Evolutionary conservation across 176 grass and related monocot species (phyloP), one percentile per base, ranked within the genome.

Genomic region (Eremochloa ophiuroides): DNA sequence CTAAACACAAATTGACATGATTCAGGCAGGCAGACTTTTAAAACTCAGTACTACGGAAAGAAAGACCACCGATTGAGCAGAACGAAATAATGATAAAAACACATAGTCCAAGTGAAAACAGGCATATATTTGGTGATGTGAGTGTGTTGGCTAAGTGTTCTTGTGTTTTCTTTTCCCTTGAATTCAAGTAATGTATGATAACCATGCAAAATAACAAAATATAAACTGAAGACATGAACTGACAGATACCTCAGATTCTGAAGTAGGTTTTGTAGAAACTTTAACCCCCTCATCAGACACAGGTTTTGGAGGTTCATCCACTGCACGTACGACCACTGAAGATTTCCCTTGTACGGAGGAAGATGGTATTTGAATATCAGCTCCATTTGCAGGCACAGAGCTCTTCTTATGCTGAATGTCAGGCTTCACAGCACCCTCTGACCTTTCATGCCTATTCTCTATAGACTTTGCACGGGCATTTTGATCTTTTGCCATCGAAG

Each of bases 191-290:
- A 75, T 38, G 31, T 37, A 58, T 17, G 22, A 61, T 76, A 4
- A 41, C 15, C 16, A 64, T 65, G 17, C 14, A 30, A 56, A 80
- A 39, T 67, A 67, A 27, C 22, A 27, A 71, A 20, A 46, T 59
- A 62, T 33, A 73, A 70, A 73, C 48, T 33, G 31, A 59, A 17
- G 58, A 58, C n/a, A 46, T 30, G 22, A 73, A 79, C 33, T 81
- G 55, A 34, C 34, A 84, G 48, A 61, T 85, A 99, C 97, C 91
- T 99, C 93, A 85, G 87, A 86, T 61, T 99, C 97, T 56, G 78
- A 80, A 46, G 84, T 47, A 83, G 72, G 69, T 78, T 89, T 99
- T 29, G 18, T 39, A 84, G 78, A 80, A 86, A 89, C 70, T 69
- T 89, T 93, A 82, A 70, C 73, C 79, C 81, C 79, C 25, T 87